A percentile compares a stretch with the other conserved stretches of the same genome.
Conservation (phyloP, 129 eudicot species). For the Escallonia rubra region DNA sequence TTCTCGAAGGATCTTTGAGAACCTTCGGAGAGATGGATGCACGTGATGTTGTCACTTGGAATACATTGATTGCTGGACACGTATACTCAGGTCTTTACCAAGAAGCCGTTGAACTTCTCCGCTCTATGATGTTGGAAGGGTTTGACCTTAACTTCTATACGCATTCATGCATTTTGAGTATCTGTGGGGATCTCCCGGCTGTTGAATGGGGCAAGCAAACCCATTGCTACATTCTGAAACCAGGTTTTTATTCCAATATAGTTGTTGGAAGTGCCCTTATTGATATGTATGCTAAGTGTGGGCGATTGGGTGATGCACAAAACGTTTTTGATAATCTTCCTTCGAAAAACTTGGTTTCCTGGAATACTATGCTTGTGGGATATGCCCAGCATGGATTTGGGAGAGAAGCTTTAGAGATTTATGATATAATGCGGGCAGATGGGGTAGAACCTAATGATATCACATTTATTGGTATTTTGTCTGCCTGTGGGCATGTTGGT, state of each 20-base stretch:
- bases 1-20: constrained; percentile 31
- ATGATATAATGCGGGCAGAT: constrained; percentile 31
- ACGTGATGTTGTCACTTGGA: constrained; percentile 63
- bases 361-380: constrained; percentile 76
- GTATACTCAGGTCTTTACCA: constrained; percentile 25
- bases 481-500: constrained; percentile 76
- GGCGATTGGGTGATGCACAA: constrained; percentile 46
- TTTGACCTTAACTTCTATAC: constrained; percentile 51
- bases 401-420: constrained; percentile 45
- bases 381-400: constrained; percentile 76
- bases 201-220: constrained; percentile 76
- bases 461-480: constrained; percentile 67
- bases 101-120: constrained; percentile 37
- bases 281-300: constrained; percentile 81
- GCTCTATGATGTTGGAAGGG: constrained; percentile 44
- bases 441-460: constrained; percentile 53
- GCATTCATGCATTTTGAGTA: constrained; percentile 63
- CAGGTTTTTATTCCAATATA: constrained; percentile 40
- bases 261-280: constrained; percentile 69
- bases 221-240: constrained; percentile 51
- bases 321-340: constrained; percentile 48
- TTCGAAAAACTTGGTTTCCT: constrained; percentile 55
- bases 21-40: constrained; percentile 42
- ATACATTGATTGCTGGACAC: constrained; percentile 54
- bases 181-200: constrained; percentile 69